Base-by-base conservation (phyloP, 2,329 filamentous ascomycete species). In the Hypoxylon sp. region DNA sequence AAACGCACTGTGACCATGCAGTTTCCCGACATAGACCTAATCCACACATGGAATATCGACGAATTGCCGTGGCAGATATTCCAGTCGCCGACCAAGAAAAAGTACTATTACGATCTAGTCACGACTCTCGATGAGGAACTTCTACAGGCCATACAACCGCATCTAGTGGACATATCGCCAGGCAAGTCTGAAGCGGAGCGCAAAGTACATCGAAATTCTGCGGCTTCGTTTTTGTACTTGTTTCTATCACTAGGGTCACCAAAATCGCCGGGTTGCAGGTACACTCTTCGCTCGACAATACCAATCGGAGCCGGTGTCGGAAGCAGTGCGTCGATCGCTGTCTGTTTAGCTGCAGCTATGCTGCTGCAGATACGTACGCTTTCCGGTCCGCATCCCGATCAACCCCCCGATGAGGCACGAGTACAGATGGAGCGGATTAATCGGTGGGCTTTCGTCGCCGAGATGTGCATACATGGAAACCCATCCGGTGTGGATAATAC, bases 401-500 rank as follows among this genome's bases (percentile, higher is more conserved):
- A 98, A 78, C 93, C 93, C 3, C 80, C 89, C 0, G 89, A 93
- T 57, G 96, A 99, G 80, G 93, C 93, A n/a, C 89, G 92, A 64
- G 80, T 93, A 44, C 95, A 99, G 77, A 86, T 98, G 28, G 94
- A 98, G 80, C 89, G 95, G 68, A 97, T 99, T 80, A 99, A 99
- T 79, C 87, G 92, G 66, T 99, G 96, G 96, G 94, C 96, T 0
- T 98, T 97, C 78, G 96, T 99, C 0, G 91, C 91, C 22, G 96
- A 99, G 78, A 91, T 98, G 88, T 96, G 93, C 79, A 97, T 98
- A 68, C 96, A 99, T 76, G 96, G 95, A 36, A 98, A 97, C 75
- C 96, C 96, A 0, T 97, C 93, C 0, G 96, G 96, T 0, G 93
- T 99, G 44, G 96, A 99, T 80, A 99, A 99, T 78, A 99, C 96